These are phyloP conservation scores for Cystobasidium slooffiae DNA, from an alignment of 1,284 basidiomycete species.

Conservation along the genomic window DNA sequence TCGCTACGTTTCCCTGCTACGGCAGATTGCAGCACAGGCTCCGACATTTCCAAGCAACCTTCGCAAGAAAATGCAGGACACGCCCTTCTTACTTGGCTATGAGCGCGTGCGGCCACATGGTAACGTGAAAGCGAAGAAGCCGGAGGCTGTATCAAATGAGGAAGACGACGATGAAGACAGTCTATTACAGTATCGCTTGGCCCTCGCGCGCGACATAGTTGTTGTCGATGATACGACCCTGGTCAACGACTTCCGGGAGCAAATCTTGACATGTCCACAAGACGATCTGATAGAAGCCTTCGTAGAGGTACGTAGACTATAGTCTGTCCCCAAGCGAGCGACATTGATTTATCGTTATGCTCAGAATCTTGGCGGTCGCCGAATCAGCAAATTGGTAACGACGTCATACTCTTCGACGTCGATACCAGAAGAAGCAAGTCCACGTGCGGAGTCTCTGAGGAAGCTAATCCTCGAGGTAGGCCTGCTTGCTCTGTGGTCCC, in stretches of 20 bases:
- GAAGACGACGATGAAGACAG: slow-evolving; percentile 54
- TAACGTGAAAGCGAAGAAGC: slow-evolving; percentile 20
- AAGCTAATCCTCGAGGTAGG: slow-evolving; percentile 45
- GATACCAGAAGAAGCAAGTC: slow-evolving; percentile 53
- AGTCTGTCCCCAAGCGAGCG: neutral
- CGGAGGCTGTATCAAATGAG: slow-evolving; percentile 36
- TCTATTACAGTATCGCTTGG: slow-evolving; percentile 54
- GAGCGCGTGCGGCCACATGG: slow-evolving; percentile 53
- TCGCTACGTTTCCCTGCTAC: slow-evolving; percentile 54
- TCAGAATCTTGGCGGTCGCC: slow-evolving; percentile 58
- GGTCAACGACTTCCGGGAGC: slow-evolving; percentile 67
- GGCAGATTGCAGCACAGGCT: slow-evolving; percentile 55
- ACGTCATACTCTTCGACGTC: slow-evolving; percentile 71
- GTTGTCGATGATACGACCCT: slow-evolving; percentile 50
- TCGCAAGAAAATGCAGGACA: slow-evolving; percentile 52
- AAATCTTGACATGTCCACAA: slow-evolving; percentile 81
- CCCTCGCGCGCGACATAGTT: slow-evolving; percentile 51
- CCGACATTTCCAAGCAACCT: slow-evolving; percentile 45
- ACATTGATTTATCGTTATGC: neutral
- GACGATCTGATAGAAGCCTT: slow-evolving; percentile 81
- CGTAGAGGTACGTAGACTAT: slow-evolving; percentile 56
- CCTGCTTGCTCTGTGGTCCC: slow-evolving; percentile 36
- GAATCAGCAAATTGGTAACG: slow-evolving; percentile 71
- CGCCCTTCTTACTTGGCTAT: slow-evolving; percentile 56
- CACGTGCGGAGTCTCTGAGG: slow-evolving; percentile 8